A percentile compares a stretch with the other conserved stretches of the same genome.
Evolutionary conservation across 1,284 basidiomycete genomes (phyloP).

Genomic region (Ceratobasidium sp.): DNA sequence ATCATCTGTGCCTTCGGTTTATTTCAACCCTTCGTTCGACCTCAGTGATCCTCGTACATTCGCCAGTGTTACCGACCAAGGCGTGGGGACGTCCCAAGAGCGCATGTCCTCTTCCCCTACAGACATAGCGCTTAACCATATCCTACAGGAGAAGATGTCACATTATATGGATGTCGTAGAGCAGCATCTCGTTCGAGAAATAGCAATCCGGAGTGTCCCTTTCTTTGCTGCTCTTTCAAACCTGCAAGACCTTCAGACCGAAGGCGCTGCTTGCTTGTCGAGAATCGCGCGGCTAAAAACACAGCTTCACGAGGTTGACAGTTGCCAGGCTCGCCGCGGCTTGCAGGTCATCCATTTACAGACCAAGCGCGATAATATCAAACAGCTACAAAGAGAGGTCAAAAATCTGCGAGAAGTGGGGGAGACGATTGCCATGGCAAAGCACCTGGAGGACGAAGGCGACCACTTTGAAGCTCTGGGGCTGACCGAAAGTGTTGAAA

Average conservation of each 20-base stretch:
- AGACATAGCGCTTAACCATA: constrained; percentile 62
- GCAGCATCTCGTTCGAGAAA: constrained; percentile 93
- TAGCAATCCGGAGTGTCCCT: constrained; percentile 87
- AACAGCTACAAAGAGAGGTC: constrained; percentile 69
- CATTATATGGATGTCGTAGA: constrained; percentile 95
- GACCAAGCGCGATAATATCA: constrained; percentile 69
- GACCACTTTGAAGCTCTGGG: constrained; percentile 87
- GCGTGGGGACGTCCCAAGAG: constrained; percentile 50
- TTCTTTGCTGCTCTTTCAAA: constrained; percentile 98
- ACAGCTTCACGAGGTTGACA: constrained; percentile 81
- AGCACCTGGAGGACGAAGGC: constrained; percentile 76
- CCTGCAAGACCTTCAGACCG: constrained; percentile 89
- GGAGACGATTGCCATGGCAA: constrained; percentile 77
- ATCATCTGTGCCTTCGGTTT: constrained; percentile 80
- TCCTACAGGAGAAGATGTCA: constrained; percentile 90
- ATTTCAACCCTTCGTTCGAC: constrained; percentile 83
- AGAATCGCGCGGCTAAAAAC: constrained; percentile 79
- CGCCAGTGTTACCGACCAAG: constrained; percentile 76
- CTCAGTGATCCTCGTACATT: constrained; percentile 89
- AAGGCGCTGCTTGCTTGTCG: constrained; percentile 83
- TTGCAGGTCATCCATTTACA: constrained; percentile 77
- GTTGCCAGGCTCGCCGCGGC: constrained; percentile 79
- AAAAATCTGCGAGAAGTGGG: constrained; percentile 75
- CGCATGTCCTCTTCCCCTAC: constrained; percentile 61
- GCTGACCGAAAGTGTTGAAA: constrained; percentile 77